Percentiles rank a stretch among this genome's conserved stretches.
Evolutionary conservation across 2,329 filamentous ascomycete genomes (phyloP).

Genomic region (Aspergillus sp.): DNA sequence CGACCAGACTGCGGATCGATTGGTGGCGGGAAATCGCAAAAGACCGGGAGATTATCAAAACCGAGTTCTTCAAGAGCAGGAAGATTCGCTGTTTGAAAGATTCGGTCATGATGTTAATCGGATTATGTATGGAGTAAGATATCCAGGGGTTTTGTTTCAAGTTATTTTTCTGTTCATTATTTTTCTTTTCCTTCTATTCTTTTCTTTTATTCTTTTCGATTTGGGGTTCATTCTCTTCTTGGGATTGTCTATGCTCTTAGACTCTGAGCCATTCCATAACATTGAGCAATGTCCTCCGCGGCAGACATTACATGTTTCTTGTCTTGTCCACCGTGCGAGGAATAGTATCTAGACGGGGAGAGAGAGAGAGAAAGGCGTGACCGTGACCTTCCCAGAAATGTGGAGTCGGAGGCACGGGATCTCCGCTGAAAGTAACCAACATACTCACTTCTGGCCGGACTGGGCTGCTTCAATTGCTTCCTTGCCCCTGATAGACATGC

Average conservation of each 20-base stretch:
- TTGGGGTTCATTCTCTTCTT: too few species aligned
- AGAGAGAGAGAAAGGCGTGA: background rate
- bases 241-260: too few species aligned
- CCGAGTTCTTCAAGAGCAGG: background rate
- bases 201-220: background rate
- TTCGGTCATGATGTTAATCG: constrained; percentile 1
- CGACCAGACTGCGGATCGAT: constrained; percentile 1
- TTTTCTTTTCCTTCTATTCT: background rate
- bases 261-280: too few species aligned
- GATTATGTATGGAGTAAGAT: constrained; percentile 6
- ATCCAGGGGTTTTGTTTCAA: background rate
- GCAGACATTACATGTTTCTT: too few species aligned
- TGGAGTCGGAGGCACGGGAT: background rate
- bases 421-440: background rate
- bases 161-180: background rate
- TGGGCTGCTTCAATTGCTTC: background rate
- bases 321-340: background rate
- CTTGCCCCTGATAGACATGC: background rate
- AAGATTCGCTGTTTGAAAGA: background rate
- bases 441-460: background rate
- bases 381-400: background rate
- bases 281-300: too few species aligned
- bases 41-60: background rate
- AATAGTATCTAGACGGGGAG: too few species aligned
- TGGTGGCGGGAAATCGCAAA: background rate